Conservation (phyloP, 2,329 filamentous ascomycete genomes). For the Sporothrix sp. region DNA sequence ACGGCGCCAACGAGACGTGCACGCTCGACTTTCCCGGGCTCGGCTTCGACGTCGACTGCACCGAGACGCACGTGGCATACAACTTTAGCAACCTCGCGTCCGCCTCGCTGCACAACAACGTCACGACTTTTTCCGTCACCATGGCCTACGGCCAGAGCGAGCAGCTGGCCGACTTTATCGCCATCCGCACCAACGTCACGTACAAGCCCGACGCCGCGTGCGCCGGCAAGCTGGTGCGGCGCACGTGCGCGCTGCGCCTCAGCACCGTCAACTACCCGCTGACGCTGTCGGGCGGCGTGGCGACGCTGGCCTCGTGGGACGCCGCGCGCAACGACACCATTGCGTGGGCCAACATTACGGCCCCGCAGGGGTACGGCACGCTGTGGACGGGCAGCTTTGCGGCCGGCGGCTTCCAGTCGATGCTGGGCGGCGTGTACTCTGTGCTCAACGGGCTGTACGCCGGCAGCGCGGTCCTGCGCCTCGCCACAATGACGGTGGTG, state of each 20-base stretch:
- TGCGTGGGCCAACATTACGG: neutral
- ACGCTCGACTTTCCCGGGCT: neutral
- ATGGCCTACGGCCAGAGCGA: neutral
- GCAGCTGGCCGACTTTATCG: neutral
- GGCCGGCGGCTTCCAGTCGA: neutral
- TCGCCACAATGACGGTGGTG: neutral
- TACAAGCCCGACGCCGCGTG: constrained; percentile 1
- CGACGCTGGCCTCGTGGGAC: neutral
- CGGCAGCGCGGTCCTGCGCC: neutral
- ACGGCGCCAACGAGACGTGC: neutral
- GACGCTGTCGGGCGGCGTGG: neutral
- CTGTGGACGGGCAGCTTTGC: neutral
- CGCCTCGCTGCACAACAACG: neutral
- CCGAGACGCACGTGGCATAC: neutral
- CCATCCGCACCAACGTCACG: neutral
- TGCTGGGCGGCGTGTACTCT: neutral
- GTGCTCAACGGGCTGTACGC: neutral
- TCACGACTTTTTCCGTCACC: neutral
- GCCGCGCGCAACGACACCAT: constrained; percentile 4
- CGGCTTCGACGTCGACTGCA: constrained; percentile 6
- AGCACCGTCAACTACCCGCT: constrained; percentile 1
- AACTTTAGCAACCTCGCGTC: neutral
- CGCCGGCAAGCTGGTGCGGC: neutral
- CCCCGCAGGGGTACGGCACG: neutral
- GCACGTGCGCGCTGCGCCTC: neutral